phyloP scores from a whole-genome alignment of 768 basidiomycete genomes.

The Xanthoconium stramineum region DNA sequence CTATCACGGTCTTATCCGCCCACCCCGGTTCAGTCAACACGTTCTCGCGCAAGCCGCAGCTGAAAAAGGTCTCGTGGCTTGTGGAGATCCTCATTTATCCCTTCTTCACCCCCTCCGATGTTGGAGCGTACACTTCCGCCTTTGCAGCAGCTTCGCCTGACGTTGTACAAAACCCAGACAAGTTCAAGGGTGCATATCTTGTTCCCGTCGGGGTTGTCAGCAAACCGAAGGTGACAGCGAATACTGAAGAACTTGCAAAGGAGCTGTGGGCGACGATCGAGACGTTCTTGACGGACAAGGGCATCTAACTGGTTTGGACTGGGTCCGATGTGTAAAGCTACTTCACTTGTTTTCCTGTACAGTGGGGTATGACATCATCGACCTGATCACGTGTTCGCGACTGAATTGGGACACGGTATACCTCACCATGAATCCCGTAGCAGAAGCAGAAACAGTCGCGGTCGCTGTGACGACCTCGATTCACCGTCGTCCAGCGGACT shows the following conservation, averaged over 20 bases:
- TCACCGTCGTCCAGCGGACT: too few relatives aligned
- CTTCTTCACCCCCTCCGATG: slow-evolving; percentile 15
- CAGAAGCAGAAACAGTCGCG: too few relatives aligned
- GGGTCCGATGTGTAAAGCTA: too few relatives aligned
- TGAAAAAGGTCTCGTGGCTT: slow-evolving; percentile 19
- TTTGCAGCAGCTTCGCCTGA: slow-evolving; percentile 32
- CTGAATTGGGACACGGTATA: too few relatives aligned
- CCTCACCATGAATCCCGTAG: too few relatives aligned
- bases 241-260: slow-evolving; percentile 22
- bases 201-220: slow-evolving; percentile 22
- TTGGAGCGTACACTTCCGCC: slow-evolving; percentile 26
- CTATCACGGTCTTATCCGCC: slow-evolving; percentile 27
- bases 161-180: slow-evolving; percentile 17
- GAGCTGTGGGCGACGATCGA: slow-evolving; percentile 31
- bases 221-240: slow-evolving; percentile 8
- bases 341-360: neutral
- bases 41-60: slow-evolving; percentile 22
- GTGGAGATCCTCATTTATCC: slow-evolving; percentile 17
- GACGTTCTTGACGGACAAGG: slow-evolving; percentile 22
- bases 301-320: slow-evolving; percentile 9
- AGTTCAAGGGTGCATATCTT: slow-evolving; percentile 33
- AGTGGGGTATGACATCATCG: neutral
- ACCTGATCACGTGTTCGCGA: too few relatives aligned
- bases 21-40: slow-evolving; percentile 35
- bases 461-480: too few relatives aligned